These are phyloP conservation scores for Aspergillus baeticus DNA, from an alignment of 495 filamentous ascomycete genomes.

Conservation along the genomic window DNA sequence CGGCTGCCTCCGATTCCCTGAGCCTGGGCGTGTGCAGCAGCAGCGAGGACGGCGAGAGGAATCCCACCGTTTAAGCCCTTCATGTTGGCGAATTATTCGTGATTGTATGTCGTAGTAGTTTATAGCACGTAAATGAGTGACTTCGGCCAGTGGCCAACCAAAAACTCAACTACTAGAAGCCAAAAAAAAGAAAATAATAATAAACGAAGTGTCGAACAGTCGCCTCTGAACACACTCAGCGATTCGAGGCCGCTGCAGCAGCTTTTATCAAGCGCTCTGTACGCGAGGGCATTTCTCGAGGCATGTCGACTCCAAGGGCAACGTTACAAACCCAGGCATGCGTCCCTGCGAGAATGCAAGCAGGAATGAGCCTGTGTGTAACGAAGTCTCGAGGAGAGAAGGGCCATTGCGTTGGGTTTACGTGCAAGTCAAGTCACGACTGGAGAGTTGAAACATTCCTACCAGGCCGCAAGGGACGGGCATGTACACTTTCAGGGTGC, in stretches of 20 bases:
- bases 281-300: background rate
- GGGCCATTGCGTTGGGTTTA: no score
- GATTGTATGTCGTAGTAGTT: constrained; percentile 14
- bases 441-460: background rate
- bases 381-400: no score
- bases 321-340: constrained; percentile 1
- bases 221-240: constrained; percentile 6
- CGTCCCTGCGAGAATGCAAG: constrained; percentile 14
- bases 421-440: background rate
- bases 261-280: constrained; percentile 21
- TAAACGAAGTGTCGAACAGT: constrained; percentile 3
- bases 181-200: background rate
- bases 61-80: constrained; percentile 42
- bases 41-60: constrained; percentile 39
- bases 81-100: constrained; percentile 25
- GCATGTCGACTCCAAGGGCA: constrained; percentile 11
- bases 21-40: constrained; percentile 33
- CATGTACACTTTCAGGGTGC: background rate
- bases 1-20: constrained; percentile 7
- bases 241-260: constrained; percentile 9
- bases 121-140: constrained; percentile 12
- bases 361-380: constrained; percentile 16
- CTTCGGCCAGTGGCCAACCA: constrained; percentile 4
- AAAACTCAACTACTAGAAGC: background rate
- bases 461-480: background rate